phyloP scores from a whole-genome alignment of 345 rosid species.

The Melaleuca alternifolia region DNA sequence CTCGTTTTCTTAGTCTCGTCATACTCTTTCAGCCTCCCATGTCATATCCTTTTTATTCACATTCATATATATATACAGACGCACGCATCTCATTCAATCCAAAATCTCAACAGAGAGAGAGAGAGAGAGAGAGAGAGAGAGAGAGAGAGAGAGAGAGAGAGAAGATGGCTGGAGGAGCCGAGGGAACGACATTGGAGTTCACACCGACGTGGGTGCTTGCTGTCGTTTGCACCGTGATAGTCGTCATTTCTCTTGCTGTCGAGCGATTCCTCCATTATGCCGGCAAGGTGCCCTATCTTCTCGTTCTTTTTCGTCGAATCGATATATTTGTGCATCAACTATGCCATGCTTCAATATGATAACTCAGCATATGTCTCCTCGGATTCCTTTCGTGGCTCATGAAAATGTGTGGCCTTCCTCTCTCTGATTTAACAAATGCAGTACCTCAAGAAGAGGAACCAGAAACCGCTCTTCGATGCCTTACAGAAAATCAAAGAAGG shows the following conservation, averaged over 20 bases:
- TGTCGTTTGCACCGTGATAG: slow-evolving; percentile 65
- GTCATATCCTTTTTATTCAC: neutral
- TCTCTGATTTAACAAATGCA: slow-evolving; percentile 5
- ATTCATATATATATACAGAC: neutral
- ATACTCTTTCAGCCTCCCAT: neutral
- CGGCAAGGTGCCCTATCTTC: slow-evolving; percentile 47
- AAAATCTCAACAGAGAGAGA: neutral
- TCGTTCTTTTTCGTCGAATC: neutral
- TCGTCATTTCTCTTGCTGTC: slow-evolving; percentile 49
- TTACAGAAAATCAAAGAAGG: slow-evolving; percentile 88
- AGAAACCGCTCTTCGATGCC: slow-evolving; percentile 69
- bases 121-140: neutral
- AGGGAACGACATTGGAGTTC: slow-evolving; percentile 46
- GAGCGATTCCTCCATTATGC: slow-evolving; percentile 58
- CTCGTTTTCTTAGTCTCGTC: neutral
- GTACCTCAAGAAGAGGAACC: slow-evolving; percentile 47
- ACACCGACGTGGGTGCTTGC: slow-evolving; percentile 92
- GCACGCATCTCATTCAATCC: neutral
- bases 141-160: neutral
- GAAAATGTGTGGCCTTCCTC: neutral
- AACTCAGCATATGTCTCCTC: neutral
- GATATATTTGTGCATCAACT: neutral
- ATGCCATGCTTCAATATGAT: neutral
- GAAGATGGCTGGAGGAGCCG: slow-evolving; percentile 36
- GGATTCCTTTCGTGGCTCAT: neutral